Evolutionary conservation across 2,329 filamentous ascomycete species (phyloP).

Genomic region (Pleomassaria siparia): DNA sequence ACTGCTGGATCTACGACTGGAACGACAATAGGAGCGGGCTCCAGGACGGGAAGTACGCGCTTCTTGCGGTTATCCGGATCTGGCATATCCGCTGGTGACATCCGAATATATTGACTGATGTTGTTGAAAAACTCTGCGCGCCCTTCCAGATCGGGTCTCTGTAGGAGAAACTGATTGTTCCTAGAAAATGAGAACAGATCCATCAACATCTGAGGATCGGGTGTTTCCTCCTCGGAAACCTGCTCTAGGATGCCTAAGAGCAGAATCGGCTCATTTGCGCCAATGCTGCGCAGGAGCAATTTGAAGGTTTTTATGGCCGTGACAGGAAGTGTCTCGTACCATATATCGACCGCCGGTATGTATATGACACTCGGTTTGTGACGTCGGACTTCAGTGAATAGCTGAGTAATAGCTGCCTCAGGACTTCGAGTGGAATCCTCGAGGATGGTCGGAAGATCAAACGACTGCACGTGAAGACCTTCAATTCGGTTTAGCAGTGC

Average conservation of each 20-base stretch:
- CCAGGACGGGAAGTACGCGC: constrained; percentile 75
- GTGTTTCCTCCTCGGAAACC: constrained; percentile 56
- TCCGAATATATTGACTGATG: constrained; percentile 75
- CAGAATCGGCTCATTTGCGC: constrained; percentile 88
- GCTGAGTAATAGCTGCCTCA: constrained; percentile 84
- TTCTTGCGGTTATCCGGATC: constrained; percentile 85
- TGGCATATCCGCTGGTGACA: constrained; percentile 81
- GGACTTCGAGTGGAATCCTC: constrained; percentile 78
- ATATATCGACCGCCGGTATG: constrained; percentile 85
- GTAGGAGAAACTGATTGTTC: constrained; percentile 73
- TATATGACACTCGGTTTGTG: constrained; percentile 97
- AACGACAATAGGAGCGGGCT: constrained; percentile 63
- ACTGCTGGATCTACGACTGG: constrained; percentile 55
- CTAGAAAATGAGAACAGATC: constrained; percentile 85
- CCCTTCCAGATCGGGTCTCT: constrained; percentile 64
- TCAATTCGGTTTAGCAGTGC: constrained; percentile 90
- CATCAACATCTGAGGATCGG: constrained; percentile 65
- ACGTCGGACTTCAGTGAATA: constrained; percentile 89
- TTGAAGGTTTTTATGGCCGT: constrained; percentile 76
- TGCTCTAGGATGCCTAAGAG: constrained; percentile 82
- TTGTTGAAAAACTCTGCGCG: constrained; percentile 79
- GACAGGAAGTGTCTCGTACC: constrained; percentile 72
- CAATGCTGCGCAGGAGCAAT: constrained; percentile 76
- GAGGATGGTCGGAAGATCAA: constrained; percentile 84
- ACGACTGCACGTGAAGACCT: constrained; percentile 89